Evolutionary conservation across 495 filamentous ascomycete genomes (phyloP).

Genomic region (Hypoxylon fragiforme): DNA sequence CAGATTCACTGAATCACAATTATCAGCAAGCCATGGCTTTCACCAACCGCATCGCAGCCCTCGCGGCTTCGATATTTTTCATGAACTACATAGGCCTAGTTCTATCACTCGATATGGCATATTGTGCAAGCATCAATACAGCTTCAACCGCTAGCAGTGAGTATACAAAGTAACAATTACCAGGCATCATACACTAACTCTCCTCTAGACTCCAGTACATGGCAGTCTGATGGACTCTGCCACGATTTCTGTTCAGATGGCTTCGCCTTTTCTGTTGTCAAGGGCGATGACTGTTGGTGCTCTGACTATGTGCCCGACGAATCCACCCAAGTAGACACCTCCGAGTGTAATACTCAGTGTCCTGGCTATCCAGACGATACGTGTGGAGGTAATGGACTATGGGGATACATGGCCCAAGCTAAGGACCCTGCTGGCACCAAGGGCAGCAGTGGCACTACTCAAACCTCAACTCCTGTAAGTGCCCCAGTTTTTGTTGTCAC

Average conservation of each 20-base stretch:
- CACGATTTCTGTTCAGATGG: constrained; percentile 39
- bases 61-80: constrained; percentile 11
- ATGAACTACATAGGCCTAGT: constrained; percentile 25
- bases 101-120: constrained; percentile 39
- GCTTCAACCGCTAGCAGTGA: constrained; percentile 40
- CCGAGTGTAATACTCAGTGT: constrained; percentile 41
- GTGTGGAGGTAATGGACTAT: constrained; percentile 47
- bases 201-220: constrained; percentile 43
- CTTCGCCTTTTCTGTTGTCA: constrained; percentile 47
- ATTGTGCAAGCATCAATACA: constrained; percentile 49
- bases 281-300: constrained; percentile 49
- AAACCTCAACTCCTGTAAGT: constrained; percentile 32
- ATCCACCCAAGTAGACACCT: constrained; percentile 36
- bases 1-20: constrained; percentile 11
- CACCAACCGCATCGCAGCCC: constrained; percentile 18
- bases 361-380: constrained; percentile 47
- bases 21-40: constrained; percentile 23
- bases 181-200: constrained; percentile 3
- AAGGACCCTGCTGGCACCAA: constrained; percentile 36
- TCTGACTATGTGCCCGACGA: constrained; percentile 41
- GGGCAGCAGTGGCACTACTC: constrained; percentile 19
- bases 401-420: constrained; percentile 44
- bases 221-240: constrained; percentile 52
- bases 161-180: constrained; percentile 5
- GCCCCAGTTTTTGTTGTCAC: constrained; percentile 27